phyloP scores from a whole-genome alignment of 345 rosid species.

The Noccaea caerulescens region DNA sequence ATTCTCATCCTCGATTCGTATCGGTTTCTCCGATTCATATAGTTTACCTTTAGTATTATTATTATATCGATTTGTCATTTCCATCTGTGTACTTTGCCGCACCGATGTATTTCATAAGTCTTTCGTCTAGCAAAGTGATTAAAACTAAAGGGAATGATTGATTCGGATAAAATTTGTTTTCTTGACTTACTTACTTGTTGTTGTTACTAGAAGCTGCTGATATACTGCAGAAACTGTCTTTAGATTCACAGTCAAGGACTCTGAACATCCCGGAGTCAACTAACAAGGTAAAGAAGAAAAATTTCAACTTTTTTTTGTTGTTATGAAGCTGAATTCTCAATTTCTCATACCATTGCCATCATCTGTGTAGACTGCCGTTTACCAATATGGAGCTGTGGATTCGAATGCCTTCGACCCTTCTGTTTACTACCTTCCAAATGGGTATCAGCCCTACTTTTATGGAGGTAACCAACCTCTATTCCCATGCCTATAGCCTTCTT shows the following conservation, averaged over 20 bases:
- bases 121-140: no score
- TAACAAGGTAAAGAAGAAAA: constrained; percentile 53
- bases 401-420: constrained; percentile 53
- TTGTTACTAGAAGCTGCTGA: constrained; percentile 56
- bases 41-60: no score
- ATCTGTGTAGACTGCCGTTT: constrained; percentile 49
- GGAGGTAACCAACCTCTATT: constrained; percentile 41
- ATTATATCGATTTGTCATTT: no score
- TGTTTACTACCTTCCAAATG: constrained; percentile 60
- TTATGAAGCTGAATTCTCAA: not conserved
- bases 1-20: no score
- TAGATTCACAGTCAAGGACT: not conserved
- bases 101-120: no score
- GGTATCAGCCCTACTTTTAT: constrained; percentile 56
- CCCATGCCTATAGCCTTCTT: not conserved
- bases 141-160: no score
- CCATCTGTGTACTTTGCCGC: no score
- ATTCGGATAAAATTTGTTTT: constrained; percentile 23
- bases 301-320: not conserved
- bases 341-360: not conserved
- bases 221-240: constrained; percentile 62
- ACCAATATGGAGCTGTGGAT: constrained; percentile 58
- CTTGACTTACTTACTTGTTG: constrained; percentile 46
- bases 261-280: constrained; percentile 42
- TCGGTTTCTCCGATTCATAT: no score